Evolutionary conservation across 129 eudicot species (phyloP).

Genomic region (Scalesia atractyloides): DNA sequence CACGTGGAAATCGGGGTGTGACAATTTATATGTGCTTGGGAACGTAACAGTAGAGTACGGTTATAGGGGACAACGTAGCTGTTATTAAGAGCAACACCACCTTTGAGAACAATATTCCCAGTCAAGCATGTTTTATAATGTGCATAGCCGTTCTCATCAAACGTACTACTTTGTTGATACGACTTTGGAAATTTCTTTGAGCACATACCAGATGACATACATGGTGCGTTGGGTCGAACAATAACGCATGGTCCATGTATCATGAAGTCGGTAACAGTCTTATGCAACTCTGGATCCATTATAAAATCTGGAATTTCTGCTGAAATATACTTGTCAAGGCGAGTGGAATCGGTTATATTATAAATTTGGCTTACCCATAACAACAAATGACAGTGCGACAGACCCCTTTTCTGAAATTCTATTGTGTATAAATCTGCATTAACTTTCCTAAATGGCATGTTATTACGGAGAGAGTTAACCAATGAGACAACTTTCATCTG

Average conservation of each 20-base stretch:
- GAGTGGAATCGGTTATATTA: too few species aligned
- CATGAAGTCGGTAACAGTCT: conserved; percentile 1
- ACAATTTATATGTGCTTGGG: background rate
- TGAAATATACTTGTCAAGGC: background rate
- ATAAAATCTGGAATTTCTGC: conserved; percentile 7
- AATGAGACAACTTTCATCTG: background rate
- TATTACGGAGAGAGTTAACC: background rate
- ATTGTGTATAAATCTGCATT: conserved; percentile 5
- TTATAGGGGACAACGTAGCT: background rate
- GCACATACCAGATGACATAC: background rate
- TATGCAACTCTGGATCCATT: background rate
- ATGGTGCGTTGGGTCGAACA: background rate
- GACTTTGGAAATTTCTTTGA: background rate
- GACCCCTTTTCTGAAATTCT: conserved; percentile 31
- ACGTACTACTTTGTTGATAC: background rate
- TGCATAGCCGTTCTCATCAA: conserved; percentile 13
- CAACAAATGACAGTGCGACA: conserved; percentile 28
- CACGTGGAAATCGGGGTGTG: too few species aligned
- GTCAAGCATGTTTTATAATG: background rate
- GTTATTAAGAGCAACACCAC: background rate
- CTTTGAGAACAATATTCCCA: background rate
- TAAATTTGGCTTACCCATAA: background rate
- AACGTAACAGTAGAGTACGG: background rate
- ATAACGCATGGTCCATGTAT: background rate
- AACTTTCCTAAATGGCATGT: background rate